Conservation (phyloP, 176 grass and related monocot genomes). For the Aegilops bicornis region DNA sequence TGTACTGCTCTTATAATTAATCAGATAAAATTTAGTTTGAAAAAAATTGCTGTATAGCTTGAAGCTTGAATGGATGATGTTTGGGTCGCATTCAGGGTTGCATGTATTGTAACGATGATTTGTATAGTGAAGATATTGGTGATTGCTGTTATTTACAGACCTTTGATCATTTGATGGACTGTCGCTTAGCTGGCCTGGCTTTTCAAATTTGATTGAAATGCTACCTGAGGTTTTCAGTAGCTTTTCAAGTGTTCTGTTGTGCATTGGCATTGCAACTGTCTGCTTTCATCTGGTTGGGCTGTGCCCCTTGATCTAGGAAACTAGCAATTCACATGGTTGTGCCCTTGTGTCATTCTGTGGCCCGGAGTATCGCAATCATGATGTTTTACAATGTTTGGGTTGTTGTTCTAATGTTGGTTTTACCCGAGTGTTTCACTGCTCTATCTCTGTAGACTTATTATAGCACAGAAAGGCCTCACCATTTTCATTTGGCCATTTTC, state of each 20-base stretch:
- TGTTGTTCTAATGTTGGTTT: background rate
- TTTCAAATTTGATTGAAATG: constrained; percentile 1
- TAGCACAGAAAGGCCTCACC: background rate
- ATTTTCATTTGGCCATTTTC: constrained; percentile 30
- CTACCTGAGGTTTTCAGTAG: background rate
- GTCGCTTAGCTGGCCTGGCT: background rate
- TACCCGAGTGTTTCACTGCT: background rate
- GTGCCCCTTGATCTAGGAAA: background rate
- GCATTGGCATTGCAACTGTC: background rate
- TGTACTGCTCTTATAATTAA: background rate
- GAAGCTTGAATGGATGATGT: background rate
- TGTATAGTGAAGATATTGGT: background rate
- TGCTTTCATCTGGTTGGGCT: background rate
- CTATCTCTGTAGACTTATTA: background rate
- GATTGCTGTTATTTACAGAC: background rate
- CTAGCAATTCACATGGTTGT: background rate
- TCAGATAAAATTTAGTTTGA: background rate
- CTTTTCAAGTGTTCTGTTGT: background rate
- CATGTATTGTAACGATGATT: background rate
- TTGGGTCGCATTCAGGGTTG: background rate
- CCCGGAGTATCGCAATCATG: background rate
- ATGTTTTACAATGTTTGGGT: background rate
- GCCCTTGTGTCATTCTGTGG: background rate
- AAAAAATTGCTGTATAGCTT: background rate
- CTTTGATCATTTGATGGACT: background rate